A percentile compares a stretch with the other conserved stretches of the same genome.
Evolutionary conservation across 2,329 filamentous ascomycete genomes (phyloP).

Genomic region (Davidsoniella virescens): DNA sequence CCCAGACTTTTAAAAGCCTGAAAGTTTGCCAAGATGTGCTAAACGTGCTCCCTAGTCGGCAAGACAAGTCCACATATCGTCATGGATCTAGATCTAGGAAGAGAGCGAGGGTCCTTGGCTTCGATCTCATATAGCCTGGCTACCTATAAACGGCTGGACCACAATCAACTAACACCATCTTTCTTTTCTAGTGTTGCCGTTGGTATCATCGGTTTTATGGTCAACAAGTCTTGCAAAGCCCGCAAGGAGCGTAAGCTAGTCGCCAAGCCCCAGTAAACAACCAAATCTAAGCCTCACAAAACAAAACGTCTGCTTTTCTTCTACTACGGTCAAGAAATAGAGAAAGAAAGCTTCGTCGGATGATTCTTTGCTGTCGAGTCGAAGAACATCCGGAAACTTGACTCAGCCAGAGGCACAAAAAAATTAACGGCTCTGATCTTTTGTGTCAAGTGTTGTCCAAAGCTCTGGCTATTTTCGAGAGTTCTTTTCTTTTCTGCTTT

Average conservation of each 20-base stretch:
- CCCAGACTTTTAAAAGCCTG: too few relatives aligned
- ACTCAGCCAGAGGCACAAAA: neutral
- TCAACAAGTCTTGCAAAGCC: slow-evolving; percentile 20
- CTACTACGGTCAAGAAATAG: neutral
- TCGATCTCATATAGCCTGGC: neutral
- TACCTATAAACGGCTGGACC: neutral
- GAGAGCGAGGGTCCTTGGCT: neutral
- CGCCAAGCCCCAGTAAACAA: slow-evolving; percentile 10
- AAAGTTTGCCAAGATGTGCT: neutral
- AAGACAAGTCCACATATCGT: too few relatives aligned
- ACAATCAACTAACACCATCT: slow-evolving; percentile 13
- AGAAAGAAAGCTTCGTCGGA: neutral
- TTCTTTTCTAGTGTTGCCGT: slow-evolving; percentile 18
- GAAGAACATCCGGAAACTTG: neutral
- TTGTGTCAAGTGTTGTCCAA: neutral
- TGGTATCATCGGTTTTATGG: slow-evolving; percentile 19
- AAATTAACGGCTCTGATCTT: neutral
- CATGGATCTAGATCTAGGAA: too few relatives aligned
- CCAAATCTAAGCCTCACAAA: neutral
- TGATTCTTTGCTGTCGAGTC: too few relatives aligned
- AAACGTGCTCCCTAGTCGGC: neutral
- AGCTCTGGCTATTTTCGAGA: neutral
- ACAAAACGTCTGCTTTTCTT: neutral
- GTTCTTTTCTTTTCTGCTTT: neutral
- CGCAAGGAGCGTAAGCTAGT: slow-evolving; percentile 21